phyloP scores from a whole-genome alignment of 306 rosid species.

The Castanospermum australe region DNA sequence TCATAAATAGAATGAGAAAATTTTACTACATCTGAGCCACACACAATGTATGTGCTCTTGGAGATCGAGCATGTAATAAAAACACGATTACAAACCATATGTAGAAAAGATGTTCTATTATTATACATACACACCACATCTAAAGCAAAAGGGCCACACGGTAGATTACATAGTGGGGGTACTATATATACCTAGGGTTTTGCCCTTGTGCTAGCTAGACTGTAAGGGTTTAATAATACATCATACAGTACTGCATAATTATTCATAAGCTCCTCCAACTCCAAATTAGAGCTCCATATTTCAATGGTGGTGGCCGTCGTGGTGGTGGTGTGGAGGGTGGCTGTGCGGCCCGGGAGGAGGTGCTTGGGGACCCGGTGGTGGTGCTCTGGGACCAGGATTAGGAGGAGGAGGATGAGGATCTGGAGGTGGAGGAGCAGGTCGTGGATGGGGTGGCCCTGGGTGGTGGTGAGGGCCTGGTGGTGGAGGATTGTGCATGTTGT shows the following conservation, averaged over 20 bases:
- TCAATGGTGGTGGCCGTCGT: neutral
- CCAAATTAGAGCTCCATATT: neutral
- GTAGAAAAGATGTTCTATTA: no score
- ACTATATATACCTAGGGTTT: neutral
- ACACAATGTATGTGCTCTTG: no score
- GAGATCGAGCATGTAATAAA: no score
- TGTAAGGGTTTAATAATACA: neutral
- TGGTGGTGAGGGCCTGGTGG: constrained; percentile 48
- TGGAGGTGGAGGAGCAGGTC: constrained; percentile 34
- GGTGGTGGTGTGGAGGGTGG: constrained; percentile 35
- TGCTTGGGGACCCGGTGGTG: neutral
- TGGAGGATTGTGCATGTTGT: constrained; percentile 49
- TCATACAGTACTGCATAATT: neutral
- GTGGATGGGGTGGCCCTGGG: constrained; percentile 28
- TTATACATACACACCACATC: no score
- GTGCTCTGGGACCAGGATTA: constrained; percentile 38
- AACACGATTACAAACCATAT: no score
- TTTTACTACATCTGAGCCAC: no score
- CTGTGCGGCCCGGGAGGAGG: constrained; percentile 44
- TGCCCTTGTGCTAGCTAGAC: no score
- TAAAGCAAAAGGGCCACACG: neutral
- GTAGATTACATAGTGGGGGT: neutral
- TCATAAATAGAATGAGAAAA: no score
- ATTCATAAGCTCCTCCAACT: neutral
- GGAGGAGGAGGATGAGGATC: constrained; percentile 27